A percentile compares a stretch with the other conserved stretches of the same genome.
phyloP scores from a whole-genome alignment of 2,329 filamentous ascomycete species.

The Arthrobotrys iridis region DNA sequence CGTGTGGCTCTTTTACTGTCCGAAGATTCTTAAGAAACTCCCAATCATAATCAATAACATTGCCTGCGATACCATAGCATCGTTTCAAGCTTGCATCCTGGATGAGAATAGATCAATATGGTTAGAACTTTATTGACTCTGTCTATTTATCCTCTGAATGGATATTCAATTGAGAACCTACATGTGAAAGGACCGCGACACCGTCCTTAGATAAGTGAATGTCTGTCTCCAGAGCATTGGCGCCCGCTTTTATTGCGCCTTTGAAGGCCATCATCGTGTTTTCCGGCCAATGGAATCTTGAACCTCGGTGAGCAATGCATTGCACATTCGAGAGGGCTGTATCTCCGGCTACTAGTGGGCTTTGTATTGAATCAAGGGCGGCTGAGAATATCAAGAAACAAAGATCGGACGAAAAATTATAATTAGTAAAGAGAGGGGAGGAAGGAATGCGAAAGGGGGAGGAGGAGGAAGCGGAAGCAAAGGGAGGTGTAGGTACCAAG shows the following conservation, averaged over 20 bases:
- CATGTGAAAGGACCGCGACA: slow-evolving; percentile 85
- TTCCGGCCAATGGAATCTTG: slow-evolving; percentile 69
- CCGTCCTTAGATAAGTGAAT: slow-evolving; percentile 83
- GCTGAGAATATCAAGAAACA: not conserved
- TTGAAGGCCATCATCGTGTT: slow-evolving; percentile 84
- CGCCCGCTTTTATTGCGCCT: slow-evolving; percentile 76
- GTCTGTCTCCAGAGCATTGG: slow-evolving; percentile 88
- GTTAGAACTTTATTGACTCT: not conserved
- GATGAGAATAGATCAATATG: not conserved
- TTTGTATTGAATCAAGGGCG: slow-evolving; percentile 38
- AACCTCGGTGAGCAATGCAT: slow-evolving; percentile 50
- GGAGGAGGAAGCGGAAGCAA: not conserved
- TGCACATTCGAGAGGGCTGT: slow-evolving; percentile 29
- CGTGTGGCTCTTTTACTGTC: slow-evolving; percentile 74
- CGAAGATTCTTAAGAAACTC: slow-evolving; percentile 74
- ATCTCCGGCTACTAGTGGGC: slow-evolving; percentile 28
- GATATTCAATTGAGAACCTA: slow-evolving; percentile 61
- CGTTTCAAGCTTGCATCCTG: slow-evolving; percentile 80
- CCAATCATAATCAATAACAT: slow-evolving; percentile 81
- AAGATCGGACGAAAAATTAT: not conserved
- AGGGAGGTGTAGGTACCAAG: slow-evolving; percentile 23
- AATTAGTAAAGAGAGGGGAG: not conserved
- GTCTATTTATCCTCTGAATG: not conserved
- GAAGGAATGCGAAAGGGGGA: not conserved
- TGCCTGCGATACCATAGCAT: slow-evolving; percentile 79